Percentiles rank a stretch among this genome's conserved stretches.
Conservation (phyloP, 169 alveolate species). For the Plasmodium inui region DNA sequence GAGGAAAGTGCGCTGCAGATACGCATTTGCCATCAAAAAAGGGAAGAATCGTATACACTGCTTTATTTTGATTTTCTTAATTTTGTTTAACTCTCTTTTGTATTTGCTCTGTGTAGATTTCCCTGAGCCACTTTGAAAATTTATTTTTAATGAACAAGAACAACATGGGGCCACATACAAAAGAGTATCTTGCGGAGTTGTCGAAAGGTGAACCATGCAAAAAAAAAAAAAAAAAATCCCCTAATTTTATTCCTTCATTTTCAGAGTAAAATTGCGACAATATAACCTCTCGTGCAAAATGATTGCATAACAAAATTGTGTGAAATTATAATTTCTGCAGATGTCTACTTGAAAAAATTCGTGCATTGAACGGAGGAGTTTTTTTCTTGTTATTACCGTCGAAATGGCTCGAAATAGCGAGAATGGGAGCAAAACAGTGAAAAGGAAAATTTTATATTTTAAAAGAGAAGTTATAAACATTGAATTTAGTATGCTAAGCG, state of each 20-base stretch:
- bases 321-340: not conserved
- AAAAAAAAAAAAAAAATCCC: not conserved
- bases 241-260: not conserved
- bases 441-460: not conserved
- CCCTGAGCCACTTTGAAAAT: conserved; percentile 11
- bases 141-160: not conserved
- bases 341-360: conserved; percentile 14
- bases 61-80: not conserved
- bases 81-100: not conserved
- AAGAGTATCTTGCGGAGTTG: conserved; percentile 25
- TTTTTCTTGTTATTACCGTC: not conserved
- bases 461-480: not conserved
- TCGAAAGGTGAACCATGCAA: conserved; percentile 16
- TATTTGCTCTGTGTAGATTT: conserved; percentile 10
- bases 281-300: not conserved
- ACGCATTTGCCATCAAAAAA: not conserved
- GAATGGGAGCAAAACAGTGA: not conserved
- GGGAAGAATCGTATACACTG: not conserved
- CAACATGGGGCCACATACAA: conserved; percentile 9
- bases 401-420: not conserved
- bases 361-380: conserved; percentile 1
- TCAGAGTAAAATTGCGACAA: not conserved
- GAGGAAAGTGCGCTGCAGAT: not conserved
- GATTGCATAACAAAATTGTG: not conserved
- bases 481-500: not conserved